Evolutionary conservation across 1,284 basidiomycete genomes (phyloP).

Genomic region (Puccinia horiana): DNA sequence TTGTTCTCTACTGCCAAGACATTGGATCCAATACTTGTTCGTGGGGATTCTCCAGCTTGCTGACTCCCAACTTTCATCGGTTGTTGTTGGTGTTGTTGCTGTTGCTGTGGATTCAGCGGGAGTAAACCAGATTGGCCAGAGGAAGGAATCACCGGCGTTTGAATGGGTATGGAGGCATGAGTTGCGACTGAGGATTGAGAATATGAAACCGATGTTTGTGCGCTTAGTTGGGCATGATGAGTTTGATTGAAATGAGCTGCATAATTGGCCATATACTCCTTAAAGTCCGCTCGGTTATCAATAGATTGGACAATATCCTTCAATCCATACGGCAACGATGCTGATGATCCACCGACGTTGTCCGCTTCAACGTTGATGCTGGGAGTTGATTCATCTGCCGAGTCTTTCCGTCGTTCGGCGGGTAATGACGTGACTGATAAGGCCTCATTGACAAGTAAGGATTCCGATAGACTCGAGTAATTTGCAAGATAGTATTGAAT

Average conservation of each 20-base stretch:
- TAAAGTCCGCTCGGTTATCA: slow-evolving; percentile 92
- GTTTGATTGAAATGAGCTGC: slow-evolving; percentile 61
- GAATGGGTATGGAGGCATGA: slow-evolving; percentile 52
- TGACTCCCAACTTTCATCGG: neutral
- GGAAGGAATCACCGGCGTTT: slow-evolving; percentile 35
- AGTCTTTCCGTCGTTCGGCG: slow-evolving; percentile 57
- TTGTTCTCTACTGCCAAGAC: slow-evolving; percentile 54
- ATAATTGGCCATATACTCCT: slow-evolving; percentile 95
- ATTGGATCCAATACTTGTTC: slow-evolving; percentile 11
- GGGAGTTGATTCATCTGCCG: slow-evolving; percentile 63
- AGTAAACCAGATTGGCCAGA: slow-evolving; percentile 19
- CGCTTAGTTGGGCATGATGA: slow-evolving; percentile 20
- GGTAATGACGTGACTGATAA: slow-evolving; percentile 70
- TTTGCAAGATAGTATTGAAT: slow-evolving; percentile 93
- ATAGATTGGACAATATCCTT: slow-evolving; percentile 85
- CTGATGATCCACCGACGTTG: slow-evolving; percentile 23
- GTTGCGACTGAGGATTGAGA: slow-evolving; percentile 41
- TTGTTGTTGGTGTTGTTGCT: slow-evolving; percentile 1
- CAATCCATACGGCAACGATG: slow-evolving; percentile 69
- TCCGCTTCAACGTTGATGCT: slow-evolving; percentile 29
- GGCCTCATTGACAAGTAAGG: slow-evolving; percentile 83
- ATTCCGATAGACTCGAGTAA: slow-evolving; percentile 92
- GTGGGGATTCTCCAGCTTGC: slow-evolving; percentile 23
- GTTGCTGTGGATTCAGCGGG: slow-evolving; percentile 9
- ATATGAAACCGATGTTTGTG: slow-evolving; percentile 18